Evolutionary conservation across 164 flowering plant species (phyloP), one percentile per base, ranked within the genome.

Genomic region (Magnolia changhungtana): DNA sequence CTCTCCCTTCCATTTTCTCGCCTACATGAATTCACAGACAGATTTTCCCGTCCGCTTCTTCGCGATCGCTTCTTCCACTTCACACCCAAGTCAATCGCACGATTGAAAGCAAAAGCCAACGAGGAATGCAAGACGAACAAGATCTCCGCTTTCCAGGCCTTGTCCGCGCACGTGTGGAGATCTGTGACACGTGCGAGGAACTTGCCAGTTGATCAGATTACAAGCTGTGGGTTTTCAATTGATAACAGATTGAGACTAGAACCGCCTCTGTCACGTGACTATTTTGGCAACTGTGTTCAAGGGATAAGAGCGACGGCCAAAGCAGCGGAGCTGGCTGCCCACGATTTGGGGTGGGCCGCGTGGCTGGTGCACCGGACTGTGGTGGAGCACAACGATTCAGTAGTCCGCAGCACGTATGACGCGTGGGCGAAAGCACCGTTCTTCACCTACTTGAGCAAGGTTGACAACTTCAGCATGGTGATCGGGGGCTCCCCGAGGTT

Each of bases 401-500:
- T 69, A 63, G 89, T 90, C 72, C 84, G 94, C 27, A 74, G 78
- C 2, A 52, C 75, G 9, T 84, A 90, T 11, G 83, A 73, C 81
- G 81, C 85, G 4, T 94, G 92, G 91, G 91, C 87, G 87, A 75
- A 72, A 58, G 80, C 83, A n/a, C 97, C 94, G 0, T 68, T 79
- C 51, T 84, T 86, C 31, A 90, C 87, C 76, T 92, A 91, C 9
- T 78, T 93, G 61, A 92, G 93, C 31, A 88, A 88, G 74, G 78
- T 84, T 50, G 94, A 83, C 63, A 92, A 92, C 3, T 91, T 88
- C 16, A 66, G 81, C 74, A 74, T 93, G 23, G 87, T 90, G 13
- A 88, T 95, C 93, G 98, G 96, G 0, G 89, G 97, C 80, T 93
- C 97, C 1, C 90, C 97, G 23, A 75, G 98, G 72, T 95, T 95